Conservation (phyloP, 2,329 filamentous ascomycete species). For the Fusarium avenaceum region DNA sequence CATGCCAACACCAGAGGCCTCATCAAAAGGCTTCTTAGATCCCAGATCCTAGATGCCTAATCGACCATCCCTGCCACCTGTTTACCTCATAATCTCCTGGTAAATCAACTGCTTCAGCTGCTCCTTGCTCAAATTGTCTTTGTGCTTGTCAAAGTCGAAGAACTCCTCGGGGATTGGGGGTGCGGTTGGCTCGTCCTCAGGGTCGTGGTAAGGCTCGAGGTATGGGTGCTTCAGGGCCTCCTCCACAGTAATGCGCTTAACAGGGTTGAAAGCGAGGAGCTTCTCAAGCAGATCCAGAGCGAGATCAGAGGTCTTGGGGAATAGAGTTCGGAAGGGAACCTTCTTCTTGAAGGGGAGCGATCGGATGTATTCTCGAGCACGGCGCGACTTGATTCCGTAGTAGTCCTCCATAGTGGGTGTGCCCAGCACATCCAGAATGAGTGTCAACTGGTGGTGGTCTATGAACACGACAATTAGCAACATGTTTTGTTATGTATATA, state of each 20-base stretch:
- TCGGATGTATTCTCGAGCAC: conserved; percentile 97
- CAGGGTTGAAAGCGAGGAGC: conserved; percentile 96
- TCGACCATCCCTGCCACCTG: conserved; percentile 1
- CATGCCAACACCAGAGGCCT: conserved; percentile 11
- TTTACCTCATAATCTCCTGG: conserved; percentile 87
- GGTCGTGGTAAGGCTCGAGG: conserved; percentile 98
- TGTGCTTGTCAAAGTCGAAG: conserved; percentile 99
- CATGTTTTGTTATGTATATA: neutral
- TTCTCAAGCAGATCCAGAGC: conserved; percentile 95
- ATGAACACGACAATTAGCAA: conserved; percentile 22
- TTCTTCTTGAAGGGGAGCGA: conserved; percentile 99
- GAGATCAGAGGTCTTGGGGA: conserved; percentile 98
- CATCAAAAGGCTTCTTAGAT: conserved; percentile 13
- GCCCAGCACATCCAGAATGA: conserved; percentile 96
- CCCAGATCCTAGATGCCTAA: conserved; percentile 24
- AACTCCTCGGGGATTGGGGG: conserved; percentile 98
- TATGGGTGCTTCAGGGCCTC: conserved; percentile 98
- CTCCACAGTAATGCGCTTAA: conserved; percentile 98
- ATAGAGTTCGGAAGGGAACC: conserved; percentile 96
- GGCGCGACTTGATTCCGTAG: conserved; percentile 98
- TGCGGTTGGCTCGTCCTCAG: conserved; percentile 96
- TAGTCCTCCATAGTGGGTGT: conserved; percentile 99
- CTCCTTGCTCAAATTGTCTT: conserved; percentile 98
- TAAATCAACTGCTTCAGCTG: conserved; percentile 98
- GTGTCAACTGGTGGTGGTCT: conserved; percentile 98